Base-by-base conservation (phyloP, 208 protist genomes). In the Leishmania lainsoni region DNA sequence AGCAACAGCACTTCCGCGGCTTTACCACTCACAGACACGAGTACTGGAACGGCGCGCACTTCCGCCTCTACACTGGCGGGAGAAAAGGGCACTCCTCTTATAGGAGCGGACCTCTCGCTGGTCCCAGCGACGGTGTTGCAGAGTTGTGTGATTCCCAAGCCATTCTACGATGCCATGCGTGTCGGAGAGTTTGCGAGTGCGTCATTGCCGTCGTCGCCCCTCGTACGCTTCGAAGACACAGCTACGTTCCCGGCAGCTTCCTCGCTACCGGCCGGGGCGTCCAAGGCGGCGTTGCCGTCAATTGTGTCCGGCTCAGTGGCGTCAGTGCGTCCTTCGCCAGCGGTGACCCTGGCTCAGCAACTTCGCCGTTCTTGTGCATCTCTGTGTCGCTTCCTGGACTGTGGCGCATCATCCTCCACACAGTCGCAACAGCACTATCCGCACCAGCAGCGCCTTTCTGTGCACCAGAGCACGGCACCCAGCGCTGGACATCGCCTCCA, bases 401-500 rank as follows among this genome's bases (percentile, higher is more conserved):
- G 76, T 29, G 59, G 45, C n/a, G 76, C 56, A 16, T 61, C 39
- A 3, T 35, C 74, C 56, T 65, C 52, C 48, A 12, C 72, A 42
- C 29, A 42, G 6, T 9, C 14, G 29, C 72, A 29, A 39, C 75
- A 68, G 39, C 8, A 78, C 59, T 14, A 48, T 22, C 29, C 39
- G 26, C 22, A 48, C 35, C 45, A 83, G 75, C 71, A 49, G 51
- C 51, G 80, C 63, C 22, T 1, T n/a, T 35, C 54, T 4, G 69
- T 17, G 35, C 17, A 63, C 20, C 6, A n/a, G 5, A 29, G 48
- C 3, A 8, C 59, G 42, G 16, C 17, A 20, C 1, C 48, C n/a
- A 71, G 48, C 26, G 59, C 22, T 20, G 49, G 16, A 45, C 88
- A 90, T 56, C 92, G 94, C 32, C 65, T 93, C 3, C 56, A 75